These are phyloP conservation scores for Saccharomycopsis sp. DNA, from an alignment of 805 yeast species.

Conservation along the genomic window DNA sequence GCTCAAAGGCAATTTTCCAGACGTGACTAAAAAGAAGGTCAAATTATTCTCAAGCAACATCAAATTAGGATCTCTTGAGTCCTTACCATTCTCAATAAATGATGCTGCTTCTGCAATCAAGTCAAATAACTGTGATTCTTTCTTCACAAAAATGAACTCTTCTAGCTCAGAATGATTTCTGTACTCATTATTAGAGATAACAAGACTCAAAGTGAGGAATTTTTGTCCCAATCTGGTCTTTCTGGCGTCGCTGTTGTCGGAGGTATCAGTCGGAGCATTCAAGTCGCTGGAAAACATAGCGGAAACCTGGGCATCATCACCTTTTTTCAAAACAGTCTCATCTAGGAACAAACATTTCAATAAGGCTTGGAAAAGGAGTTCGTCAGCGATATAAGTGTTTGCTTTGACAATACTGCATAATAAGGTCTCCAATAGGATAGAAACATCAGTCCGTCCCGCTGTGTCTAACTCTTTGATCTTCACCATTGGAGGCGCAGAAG, in stretches of 20 bases:
- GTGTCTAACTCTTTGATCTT: not conserved
- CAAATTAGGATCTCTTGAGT: not conserved
- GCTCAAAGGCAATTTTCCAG: not conserved
- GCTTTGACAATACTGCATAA: not conserved
- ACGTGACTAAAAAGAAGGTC: not conserved
- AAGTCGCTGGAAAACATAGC: not conserved
- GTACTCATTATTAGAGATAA: not conserved
- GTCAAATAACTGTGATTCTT: not conserved
- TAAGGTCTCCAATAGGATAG: not conserved
- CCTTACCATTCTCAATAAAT: not conserved
- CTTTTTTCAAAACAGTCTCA: not conserved
- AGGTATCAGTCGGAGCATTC: not conserved
- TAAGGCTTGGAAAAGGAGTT: not conserved
- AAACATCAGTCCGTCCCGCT: not conserved
- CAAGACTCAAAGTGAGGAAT: not conserved
- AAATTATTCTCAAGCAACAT: not conserved
- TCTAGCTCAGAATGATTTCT: not conserved
- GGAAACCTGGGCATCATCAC: not conserved
- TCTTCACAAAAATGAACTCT: not conserved
- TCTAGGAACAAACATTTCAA: not conserved
- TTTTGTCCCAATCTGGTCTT: not conserved
- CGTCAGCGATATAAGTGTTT: not conserved
- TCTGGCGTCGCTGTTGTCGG: not conserved
- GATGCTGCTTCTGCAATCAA: not conserved
- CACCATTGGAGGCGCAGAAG: not conserved